phyloP scores from a whole-genome alignment of 495 filamentous ascomycete species.

The Talaromyces proteolyticus region DNA sequence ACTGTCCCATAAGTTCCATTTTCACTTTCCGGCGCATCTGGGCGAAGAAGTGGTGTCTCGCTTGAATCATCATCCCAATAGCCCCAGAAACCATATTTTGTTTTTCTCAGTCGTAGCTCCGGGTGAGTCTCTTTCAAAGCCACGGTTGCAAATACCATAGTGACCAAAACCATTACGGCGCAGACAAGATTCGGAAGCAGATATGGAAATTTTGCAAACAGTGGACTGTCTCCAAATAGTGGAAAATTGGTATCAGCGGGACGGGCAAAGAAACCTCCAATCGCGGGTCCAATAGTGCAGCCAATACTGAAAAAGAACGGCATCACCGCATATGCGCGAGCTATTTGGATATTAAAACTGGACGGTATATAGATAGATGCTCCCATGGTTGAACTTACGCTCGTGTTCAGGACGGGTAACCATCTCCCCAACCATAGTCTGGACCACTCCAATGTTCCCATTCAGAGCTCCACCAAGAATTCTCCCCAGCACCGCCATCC shows the following conservation, averaged over 20 bases:
- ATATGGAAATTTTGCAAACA: slow-evolving; percentile 74
- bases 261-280: slow-evolving; percentile 72
- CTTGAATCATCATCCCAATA: neutral
- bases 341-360: slow-evolving; percentile 28
- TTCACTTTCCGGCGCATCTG: slow-evolving; percentile 60
- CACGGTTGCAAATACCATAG: slow-evolving; percentile 64
- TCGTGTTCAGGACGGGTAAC: slow-evolving; percentile 76
- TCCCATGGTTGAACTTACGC: slow-evolving; percentile 44
- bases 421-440: slow-evolving; percentile 83
- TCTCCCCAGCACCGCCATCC: slow-evolving; percentile 67
- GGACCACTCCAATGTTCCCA: slow-evolving; percentile 82
- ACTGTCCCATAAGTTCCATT: slow-evolving; percentile 63
- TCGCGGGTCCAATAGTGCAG: slow-evolving; percentile 73
- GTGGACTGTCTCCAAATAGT: slow-evolving; percentile 50
- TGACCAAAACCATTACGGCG: slow-evolving; percentile 60
- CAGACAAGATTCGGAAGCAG: slow-evolving; percentile 77
- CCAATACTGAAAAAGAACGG: slow-evolving; percentile 84
- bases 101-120: slow-evolving; percentile 60
- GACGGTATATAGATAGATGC: slow-evolving; percentile 5
- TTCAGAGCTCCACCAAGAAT: slow-evolving; percentile 73
- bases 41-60: slow-evolving; percentile 22
- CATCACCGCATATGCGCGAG: slow-evolving; percentile 75
- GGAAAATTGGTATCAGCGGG: slow-evolving; percentile 62
- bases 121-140: slow-evolving; percentile 77
- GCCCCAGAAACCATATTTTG: slow-evolving; percentile 11